Percentiles rank a stretch among this genome's conserved stretches.
Conservation (phyloP, 176 grass and related monocot genomes). For the Phoenix roebelenii region DNA sequence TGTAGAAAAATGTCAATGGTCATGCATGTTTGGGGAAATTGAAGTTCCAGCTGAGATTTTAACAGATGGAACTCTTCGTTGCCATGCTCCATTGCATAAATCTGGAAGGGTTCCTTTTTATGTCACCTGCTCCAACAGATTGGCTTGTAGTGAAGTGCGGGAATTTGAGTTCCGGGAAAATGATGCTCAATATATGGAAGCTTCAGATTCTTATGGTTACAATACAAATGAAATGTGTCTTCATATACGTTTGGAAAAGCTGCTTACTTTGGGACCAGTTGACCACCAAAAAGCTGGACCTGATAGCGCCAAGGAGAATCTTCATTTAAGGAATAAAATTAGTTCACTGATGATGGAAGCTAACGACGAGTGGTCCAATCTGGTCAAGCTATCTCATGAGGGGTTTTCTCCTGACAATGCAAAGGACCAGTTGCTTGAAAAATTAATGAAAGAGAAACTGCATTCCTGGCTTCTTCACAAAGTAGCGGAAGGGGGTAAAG, state of each 20-base stretch:
- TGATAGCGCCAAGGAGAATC: conserved; percentile 42
- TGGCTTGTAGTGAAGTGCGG: conserved; percentile 91
- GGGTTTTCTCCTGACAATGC: conserved; percentile 18
- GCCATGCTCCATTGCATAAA: conserved; percentile 64
- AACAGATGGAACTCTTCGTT: conserved; percentile 67
- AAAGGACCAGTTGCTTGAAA: conserved; percentile 53
- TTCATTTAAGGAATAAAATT: conserved; percentile 61
- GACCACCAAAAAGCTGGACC: conserved; percentile 38
- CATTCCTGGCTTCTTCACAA: conserved; percentile 81
- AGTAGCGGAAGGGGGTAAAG: conserved; percentile 76
- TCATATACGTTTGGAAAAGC: conserved; percentile 73
- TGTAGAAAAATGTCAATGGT: conserved; percentile 76
- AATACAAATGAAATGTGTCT: conserved; percentile 85
- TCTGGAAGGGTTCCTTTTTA: conserved; percentile 85
- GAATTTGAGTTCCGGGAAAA: conserved; percentile 79
- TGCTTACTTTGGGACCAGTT: conserved; percentile 57
- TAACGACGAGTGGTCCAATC: conserved; percentile 54
- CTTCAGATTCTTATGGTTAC: conserved; percentile 22
- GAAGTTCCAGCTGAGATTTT: conserved; percentile 84
- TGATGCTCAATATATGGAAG: conserved; percentile 45
- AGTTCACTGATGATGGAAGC: conserved; percentile 54
- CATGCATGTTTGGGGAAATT: conserved; percentile 95
- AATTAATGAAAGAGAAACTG: conserved; percentile 75
- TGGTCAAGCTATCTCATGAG: conserved; percentile 59
- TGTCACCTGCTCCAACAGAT: conserved; percentile 87